phyloP scores from a whole-genome alignment of 1,284 basidiomycete genomes.

The Cryptococcus hybrid region DNA sequence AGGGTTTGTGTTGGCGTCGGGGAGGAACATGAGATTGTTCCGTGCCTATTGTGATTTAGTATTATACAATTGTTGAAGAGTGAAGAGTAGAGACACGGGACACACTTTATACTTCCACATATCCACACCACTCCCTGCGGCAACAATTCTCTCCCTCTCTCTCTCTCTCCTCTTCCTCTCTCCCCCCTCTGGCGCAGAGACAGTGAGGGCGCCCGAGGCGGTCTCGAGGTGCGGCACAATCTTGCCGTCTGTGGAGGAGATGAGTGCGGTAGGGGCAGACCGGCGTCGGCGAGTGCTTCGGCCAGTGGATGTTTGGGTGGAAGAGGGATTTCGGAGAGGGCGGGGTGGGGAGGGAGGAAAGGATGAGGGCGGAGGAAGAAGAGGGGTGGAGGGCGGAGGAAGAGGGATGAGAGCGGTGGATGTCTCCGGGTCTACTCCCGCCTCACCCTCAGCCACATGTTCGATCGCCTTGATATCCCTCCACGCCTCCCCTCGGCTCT shows the following conservation, averaged over 20 bases:
- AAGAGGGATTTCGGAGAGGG: conserved; percentile 25
- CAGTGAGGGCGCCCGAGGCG: conserved; percentile 18
- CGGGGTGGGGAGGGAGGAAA: conserved; percentile 7
- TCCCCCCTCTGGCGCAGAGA: conserved; percentile 12
- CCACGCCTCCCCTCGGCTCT: conserved; percentile 39
- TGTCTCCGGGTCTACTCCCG: neutral
- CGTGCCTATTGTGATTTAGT: conserved; percentile 59
- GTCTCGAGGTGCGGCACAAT: conserved; percentile 43
- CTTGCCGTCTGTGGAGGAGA: conserved; percentile 37
- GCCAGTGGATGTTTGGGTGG: conserved; percentile 42
- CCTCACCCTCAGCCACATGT: neutral
- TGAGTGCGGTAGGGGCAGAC: conserved; percentile 47
- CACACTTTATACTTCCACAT: conserved; percentile 84
- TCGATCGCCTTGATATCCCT: conserved; percentile 3
- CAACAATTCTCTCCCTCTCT: conserved; percentile 50
- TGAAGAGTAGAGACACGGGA: neutral
- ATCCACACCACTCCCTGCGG: conserved; percentile 59
- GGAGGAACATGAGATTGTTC: conserved; percentile 85
- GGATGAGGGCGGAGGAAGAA: conserved; percentile 19
- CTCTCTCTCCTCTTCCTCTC: conserved; percentile 34
- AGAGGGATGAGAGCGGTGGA: conserved; percentile 11
- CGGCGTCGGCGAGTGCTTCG: conserved; percentile 41
- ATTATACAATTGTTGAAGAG: conserved; percentile 8
- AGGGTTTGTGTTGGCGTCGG: conserved; percentile 74
- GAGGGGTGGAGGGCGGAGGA: conserved; percentile 4